Evolutionary conservation across 768 basidiomycete species (phyloP).

Genomic region (Leucosporidium creatinivorum): DNA sequence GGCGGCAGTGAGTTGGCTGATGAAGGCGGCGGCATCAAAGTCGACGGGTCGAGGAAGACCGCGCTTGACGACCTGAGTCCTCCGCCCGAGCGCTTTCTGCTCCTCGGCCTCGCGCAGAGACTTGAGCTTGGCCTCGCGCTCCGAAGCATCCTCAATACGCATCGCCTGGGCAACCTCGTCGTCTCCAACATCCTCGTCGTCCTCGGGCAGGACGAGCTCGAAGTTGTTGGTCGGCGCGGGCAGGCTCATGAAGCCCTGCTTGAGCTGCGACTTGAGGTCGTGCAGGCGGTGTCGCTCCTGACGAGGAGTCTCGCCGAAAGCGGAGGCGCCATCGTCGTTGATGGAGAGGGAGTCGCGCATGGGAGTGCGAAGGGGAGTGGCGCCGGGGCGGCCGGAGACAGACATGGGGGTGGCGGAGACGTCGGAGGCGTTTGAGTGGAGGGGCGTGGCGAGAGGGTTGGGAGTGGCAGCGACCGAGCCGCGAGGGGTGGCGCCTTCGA

Average conservation of each 20-base stretch:
- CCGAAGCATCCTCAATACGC: conserved; percentile 81
- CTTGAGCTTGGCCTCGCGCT: conserved; percentile 69
- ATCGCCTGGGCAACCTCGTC: conserved; percentile 41
- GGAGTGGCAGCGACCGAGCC: conserved; percentile 87
- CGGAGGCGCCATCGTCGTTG: conserved; percentile 56
- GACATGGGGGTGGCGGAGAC: conserved; percentile 49
- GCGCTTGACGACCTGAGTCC: conserved; percentile 71
- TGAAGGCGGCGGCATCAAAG: conserved; percentile 61
- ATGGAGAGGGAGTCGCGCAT: conserved; percentile 85
- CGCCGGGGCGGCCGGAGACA: conserved; percentile 42
- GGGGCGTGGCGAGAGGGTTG: conserved; percentile 86
- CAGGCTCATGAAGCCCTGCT: conserved; percentile 65
- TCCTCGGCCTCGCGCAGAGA: conserved; percentile 68
- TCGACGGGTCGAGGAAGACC: conserved; percentile 78
- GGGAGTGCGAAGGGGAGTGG: conserved; percentile 88
- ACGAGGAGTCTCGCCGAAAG: conserved; percentile 63
- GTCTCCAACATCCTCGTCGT: conserved; percentile 56
- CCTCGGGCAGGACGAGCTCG: conserved; percentile 83
- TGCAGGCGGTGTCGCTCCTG: conserved; percentile 59
- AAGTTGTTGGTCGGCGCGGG: conserved; percentile 97
- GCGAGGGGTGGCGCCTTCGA: conserved; percentile 89
- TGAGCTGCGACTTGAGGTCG: conserved; percentile 64
- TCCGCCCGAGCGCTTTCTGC: conserved; percentile 65
- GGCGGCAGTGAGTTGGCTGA: conserved; percentile 52
- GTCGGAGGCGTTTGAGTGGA: conserved; percentile 50